These are phyloP conservation scores for Pseudozyma tsukubaensis DNA, from an alignment of 1,284 basidiomycete genomes.

Conservation along the genomic window DNA sequence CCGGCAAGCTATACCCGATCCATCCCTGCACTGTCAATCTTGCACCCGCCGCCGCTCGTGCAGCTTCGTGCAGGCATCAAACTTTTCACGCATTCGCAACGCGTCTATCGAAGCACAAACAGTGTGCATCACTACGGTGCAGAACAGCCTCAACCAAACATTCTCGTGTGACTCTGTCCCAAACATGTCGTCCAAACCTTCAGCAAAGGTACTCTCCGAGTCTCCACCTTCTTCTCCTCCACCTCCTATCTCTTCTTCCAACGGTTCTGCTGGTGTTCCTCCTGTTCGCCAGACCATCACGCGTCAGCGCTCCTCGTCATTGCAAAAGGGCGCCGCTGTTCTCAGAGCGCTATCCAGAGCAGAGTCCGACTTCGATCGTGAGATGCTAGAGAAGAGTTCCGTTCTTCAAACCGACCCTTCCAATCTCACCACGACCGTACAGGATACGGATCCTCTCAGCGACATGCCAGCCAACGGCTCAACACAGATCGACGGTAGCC, in stretches of 20 bases:
- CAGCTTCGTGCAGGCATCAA: slow-evolving; percentile 1
- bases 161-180: not conserved
- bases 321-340: slow-evolving; percentile 65
- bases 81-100: slow-evolving; percentile 3
- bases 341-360: slow-evolving; percentile 62
- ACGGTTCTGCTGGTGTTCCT: slow-evolving; percentile 11
- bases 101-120: not conserved
- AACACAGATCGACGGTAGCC: not conserved
- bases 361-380: slow-evolving; percentile 53
- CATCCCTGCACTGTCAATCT: not conserved
- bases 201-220: slow-evolving; percentile 28
- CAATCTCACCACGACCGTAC: slow-evolving; percentile 22
- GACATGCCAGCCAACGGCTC: slow-evolving; percentile 18
- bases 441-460: slow-evolving; percentile 1
- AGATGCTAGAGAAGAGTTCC: slow-evolving; percentile 29
- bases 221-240: slow-evolving; percentile 41
- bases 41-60: not conserved
- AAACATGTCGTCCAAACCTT: slow-evolving; percentile 22
- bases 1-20: slow-evolving; percentile 5
- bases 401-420: slow-evolving; percentile 20
- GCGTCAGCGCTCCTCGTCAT: slow-evolving; percentile 57
- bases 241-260: slow-evolving; percentile 15
- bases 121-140: not conserved
- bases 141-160: no score
- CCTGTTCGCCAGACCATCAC: slow-evolving; percentile 19